Evolutionary conservation across 2,329 filamentous ascomycete species (phyloP).

Genomic region (Aureobasidium sp.): DNA sequence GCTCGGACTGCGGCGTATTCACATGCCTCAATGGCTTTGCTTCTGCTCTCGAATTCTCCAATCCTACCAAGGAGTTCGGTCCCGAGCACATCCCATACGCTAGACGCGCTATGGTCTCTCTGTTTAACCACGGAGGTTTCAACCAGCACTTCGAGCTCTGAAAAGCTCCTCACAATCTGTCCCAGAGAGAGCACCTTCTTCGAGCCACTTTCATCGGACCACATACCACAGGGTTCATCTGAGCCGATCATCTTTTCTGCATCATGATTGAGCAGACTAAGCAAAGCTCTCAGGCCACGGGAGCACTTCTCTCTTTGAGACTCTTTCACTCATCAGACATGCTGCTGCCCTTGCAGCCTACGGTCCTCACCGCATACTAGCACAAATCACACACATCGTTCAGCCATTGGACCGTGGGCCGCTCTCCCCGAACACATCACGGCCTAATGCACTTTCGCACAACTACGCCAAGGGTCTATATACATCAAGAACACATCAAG

Average conservation of each 20-base stretch:
- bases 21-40: conserved; percentile 67
- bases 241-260: not conserved
- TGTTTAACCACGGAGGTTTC: conserved; percentile 62
- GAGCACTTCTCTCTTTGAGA: not conserved
- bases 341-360: not conserved
- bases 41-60: conserved; percentile 33
- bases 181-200: too few species aligned
- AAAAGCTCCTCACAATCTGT: not conserved
- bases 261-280: not conserved
- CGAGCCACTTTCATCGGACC: not conserved
- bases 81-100: conserved; percentile 48
- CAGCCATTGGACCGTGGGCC: not conserved
- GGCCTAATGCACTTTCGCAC: not conserved
- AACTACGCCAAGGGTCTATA: not conserved
- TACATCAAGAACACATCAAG: not conserved
- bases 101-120: conserved; percentile 52
- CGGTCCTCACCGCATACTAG: not conserved
- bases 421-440: not conserved
- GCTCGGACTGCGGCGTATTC: conserved; percentile 71
- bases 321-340: not conserved
- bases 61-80: conserved; percentile 38
- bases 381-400: not conserved
- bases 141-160: conserved; percentile 45
- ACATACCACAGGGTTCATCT: not conserved
- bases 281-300: not conserved